phyloP scores from a whole-genome alignment of 768 basidiomycete genomes.

The Termitomyces sp. region DNA sequence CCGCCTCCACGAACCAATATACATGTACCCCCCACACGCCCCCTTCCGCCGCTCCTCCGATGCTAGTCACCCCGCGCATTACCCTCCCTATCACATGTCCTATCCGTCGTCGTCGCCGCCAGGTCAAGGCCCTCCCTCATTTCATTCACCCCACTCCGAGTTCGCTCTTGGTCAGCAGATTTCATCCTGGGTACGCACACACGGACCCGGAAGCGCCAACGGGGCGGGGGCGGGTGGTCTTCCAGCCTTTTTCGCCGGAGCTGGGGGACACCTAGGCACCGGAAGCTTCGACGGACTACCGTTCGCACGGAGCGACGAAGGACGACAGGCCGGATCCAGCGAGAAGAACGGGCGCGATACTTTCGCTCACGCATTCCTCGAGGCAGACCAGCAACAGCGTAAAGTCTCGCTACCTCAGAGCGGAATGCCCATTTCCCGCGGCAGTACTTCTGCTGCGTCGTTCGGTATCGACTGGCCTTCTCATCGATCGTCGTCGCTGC shows the following conservation, averaged over 20 bases:
- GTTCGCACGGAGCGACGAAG: not conserved
- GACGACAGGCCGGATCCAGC: constrained; percentile 1
- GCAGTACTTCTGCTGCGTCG: constrained; percentile 7
- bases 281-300: constrained; percentile 1
- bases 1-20: constrained; percentile 2
- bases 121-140: not conserved
- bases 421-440: constrained; percentile 1
- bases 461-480: constrained; percentile 14
- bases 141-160: constrained; percentile 1
- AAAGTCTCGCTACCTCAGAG: not conserved
- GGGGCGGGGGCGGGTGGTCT: not conserved
- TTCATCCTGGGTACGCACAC: constrained; percentile 3
- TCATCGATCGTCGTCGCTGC: not conserved
- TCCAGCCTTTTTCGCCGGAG: constrained; percentile 1
- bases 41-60: constrained; percentile 2
- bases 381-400: constrained; percentile 19
- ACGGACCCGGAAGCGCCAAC: not conserved
- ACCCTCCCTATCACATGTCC: not conserved
- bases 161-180: not conserved
- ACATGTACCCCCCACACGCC: constrained; percentile 4
- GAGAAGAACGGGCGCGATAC: constrained; percentile 12
- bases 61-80: not conserved
- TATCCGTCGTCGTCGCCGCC: constrained; percentile 5
- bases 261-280: not conserved
- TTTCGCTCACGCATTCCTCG: constrained; percentile 21